Conservation (phyloP, 2,329 filamentous ascomycete species). For the Fusarium phyllophilum region DNA sequence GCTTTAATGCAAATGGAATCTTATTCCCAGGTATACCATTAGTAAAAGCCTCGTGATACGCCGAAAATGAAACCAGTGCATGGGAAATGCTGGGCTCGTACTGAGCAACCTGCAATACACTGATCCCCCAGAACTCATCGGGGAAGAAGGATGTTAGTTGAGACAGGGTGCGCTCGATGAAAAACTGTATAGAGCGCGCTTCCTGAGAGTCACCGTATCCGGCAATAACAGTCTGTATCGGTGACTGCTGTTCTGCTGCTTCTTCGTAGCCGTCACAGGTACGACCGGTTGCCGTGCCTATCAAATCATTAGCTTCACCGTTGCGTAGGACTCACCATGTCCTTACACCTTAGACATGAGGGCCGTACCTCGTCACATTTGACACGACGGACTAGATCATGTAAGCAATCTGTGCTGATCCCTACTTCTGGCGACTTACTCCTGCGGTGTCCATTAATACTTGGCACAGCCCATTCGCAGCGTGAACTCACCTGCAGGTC, state of each 20-base stretch:
- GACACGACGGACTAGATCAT: background rate
- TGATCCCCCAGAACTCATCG: background rate
- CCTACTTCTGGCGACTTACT: background rate
- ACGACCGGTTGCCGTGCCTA: background rate
- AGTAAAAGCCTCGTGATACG: background rate
- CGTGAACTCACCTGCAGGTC: background rate
- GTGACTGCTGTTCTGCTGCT: background rate
- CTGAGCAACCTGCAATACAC: background rate
- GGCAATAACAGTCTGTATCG: background rate
- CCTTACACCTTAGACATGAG: background rate
- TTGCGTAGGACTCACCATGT: background rate
- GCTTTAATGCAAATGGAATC: background rate
- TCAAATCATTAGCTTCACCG: background rate
- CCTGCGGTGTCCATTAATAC: background rate
- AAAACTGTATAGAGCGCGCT: background rate
- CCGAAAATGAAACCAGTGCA: background rate
- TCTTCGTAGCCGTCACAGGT: background rate
- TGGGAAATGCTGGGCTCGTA: background rate
- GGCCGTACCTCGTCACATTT: background rate
- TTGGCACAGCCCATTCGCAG: background rate
- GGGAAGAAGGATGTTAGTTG: background rate
- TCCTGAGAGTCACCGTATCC: background rate
- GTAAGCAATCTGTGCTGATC: background rate
- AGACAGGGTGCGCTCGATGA: background rate
- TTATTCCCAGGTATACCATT: accelerated